phyloP scores from a whole-genome alignment of 140 eudicot species.

The Erigeron philadelphicus region DNA sequence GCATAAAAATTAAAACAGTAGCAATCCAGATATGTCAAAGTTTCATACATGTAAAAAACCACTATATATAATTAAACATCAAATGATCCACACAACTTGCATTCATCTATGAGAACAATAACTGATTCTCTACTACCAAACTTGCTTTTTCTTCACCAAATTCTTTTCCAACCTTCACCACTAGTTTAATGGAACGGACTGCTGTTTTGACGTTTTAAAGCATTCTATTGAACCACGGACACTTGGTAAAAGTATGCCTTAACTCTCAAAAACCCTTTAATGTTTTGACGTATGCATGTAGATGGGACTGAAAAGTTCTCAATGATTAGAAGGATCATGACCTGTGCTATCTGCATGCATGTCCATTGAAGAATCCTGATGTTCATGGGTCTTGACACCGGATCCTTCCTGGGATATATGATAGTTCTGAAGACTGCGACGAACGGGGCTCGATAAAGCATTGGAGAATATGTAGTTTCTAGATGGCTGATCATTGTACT shows the following conservation, averaged over 20 bases:
- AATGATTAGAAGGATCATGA: constrained; percentile 54
- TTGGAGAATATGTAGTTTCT: constrained; percentile 79
- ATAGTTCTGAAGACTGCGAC: constrained; percentile 78
- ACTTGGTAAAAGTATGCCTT: too few species aligned
- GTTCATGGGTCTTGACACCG: constrained; percentile 36
- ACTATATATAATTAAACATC: constrained; percentile 23
- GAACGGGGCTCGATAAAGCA: constrained; percentile 94
- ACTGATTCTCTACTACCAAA: constrained; percentile 8
- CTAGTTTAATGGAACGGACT: not conserved
- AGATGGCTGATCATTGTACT: constrained; percentile 47
- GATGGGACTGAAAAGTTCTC: not conserved
- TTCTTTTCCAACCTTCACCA: constrained; percentile 23
- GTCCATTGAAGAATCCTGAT: constrained; percentile 77
- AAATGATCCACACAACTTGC: constrained; percentile 21
- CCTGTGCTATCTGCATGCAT: constrained; percentile 79
- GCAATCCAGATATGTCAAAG: constrained; percentile 22
- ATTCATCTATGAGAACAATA: not conserved
- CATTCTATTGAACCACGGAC: not conserved
- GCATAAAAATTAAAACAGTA: constrained; percentile 1
- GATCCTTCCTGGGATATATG: constrained; percentile 57
- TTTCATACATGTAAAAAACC: constrained; percentile 23
- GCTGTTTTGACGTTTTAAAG: constrained; percentile 10
- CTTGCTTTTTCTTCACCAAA: constrained; percentile 14
- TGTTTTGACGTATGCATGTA: not conserved
- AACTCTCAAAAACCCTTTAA: constrained; percentile 5